A percentile compares a stretch with the other conserved stretches of the same genome.
Conservation (phyloP, 176 grass and related monocot genomes). For the Oryza australiensis region DNA sequence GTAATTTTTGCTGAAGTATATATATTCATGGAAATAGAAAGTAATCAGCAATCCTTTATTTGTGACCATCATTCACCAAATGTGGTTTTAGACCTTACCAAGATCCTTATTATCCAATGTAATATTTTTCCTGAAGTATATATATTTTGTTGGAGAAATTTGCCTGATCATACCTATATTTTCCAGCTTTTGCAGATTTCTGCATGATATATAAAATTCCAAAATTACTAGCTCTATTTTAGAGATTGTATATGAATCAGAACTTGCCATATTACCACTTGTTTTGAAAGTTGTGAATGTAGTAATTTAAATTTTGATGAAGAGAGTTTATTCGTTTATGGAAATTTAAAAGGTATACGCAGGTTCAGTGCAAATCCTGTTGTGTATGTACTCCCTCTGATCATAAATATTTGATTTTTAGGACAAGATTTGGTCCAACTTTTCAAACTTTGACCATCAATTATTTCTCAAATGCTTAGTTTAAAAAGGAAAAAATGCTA, state of each 20-base stretch:
- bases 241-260: background rate
- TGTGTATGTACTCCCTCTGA: background rate
- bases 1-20: background rate
- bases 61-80: background rate
- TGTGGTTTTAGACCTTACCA: background rate
- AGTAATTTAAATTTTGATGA: background rate
- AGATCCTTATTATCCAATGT: background rate
- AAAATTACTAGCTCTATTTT: background rate
- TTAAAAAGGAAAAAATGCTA: background rate
- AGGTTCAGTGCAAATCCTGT: background rate
- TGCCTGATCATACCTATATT: background rate
- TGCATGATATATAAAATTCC: background rate
- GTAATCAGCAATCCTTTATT: background rate
- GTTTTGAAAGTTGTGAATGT: slow-evolving; percentile 9
- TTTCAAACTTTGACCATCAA: background rate
- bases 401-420: no score
- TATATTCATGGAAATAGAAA: background rate
- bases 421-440: no score
- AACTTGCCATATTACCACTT: slow-evolving; percentile 7
- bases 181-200: background rate
- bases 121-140: background rate
- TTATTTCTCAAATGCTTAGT: background rate
- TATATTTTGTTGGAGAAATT: slow-evolving; percentile 18
- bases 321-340: slow-evolving; percentile 3
- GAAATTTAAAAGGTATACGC: background rate